Base-by-base conservation (phyloP, 768 basidiomycete species). In the Cystofilobasidium capitatum region DNA sequence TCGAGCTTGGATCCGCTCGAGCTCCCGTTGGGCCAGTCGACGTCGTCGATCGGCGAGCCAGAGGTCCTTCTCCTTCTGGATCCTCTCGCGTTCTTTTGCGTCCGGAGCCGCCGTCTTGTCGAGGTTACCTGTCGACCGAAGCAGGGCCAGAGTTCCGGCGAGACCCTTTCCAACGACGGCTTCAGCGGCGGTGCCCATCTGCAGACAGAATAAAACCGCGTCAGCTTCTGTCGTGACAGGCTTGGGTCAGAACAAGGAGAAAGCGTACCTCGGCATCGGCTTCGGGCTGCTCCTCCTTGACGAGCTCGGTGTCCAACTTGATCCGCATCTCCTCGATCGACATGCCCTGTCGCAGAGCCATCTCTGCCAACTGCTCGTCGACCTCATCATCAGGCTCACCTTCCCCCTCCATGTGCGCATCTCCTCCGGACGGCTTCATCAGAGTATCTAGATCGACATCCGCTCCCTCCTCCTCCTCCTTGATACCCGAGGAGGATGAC, bases 21-120 rank as follows among this genome's bases (percentile, higher is more conserved):
- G 72, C 72, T 97, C 94, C 26, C 91, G 84, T 72, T 88, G 85
- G 16, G 87, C 83, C 58, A 87, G 79, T 65, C 85, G 82, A 40
- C 82, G 82, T 49, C 92, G 84, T 74, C 91, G 86, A 64, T 91
- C 87, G 2, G 90, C 86, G 6, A 97, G 79, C 93, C 94, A 99
- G 2, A 87, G 70, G 77, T 98, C 93, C 31, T 88, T 83, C 74
- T 92, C 87, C 66, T 83, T 81, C 76, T 97, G 92, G 5, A 86
- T 82, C 62, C 80, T 82, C 77, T 99, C 96, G 42, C 92, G 87
- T 5, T 89, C 86, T 16, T 73, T 71, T 69, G 84, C 83, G 4
- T 89, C 86, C 69, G 92, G 88, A 0, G 84, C 77, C 8, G 80
- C 78, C 2, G 82, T 77, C 9, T 88, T 83, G 42, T 97, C 76